phyloP scores from a whole-genome alignment of 2,329 filamentous ascomycete genomes.

The Fusarium sp. region DNA sequence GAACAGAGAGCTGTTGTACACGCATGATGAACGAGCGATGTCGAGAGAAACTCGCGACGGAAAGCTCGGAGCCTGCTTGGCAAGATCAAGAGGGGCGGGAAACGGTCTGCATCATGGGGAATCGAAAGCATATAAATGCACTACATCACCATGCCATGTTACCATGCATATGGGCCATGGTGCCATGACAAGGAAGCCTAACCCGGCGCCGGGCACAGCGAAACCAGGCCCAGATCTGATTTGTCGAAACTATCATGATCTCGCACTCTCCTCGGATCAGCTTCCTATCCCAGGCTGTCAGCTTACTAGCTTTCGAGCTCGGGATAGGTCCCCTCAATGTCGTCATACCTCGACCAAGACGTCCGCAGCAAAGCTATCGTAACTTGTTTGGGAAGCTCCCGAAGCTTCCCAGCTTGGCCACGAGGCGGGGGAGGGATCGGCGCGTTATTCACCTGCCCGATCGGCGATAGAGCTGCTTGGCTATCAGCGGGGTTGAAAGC shows the following conservation, averaged over 20 bases:
- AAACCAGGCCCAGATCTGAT: conserved; percentile 12
- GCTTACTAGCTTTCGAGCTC: conserved; percentile 36
- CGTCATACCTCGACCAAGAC: conserved; percentile 34
- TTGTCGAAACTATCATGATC: conserved; percentile 25
- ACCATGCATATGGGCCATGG: conserved; percentile 32
- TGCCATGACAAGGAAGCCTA: conserved; percentile 28
- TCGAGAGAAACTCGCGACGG: not conserved
- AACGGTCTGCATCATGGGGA: conserved; percentile 11
- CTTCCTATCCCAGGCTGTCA: conserved; percentile 36
- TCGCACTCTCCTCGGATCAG: conserved; percentile 6
- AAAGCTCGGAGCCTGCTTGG: not conserved
- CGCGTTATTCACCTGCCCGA: conserved; percentile 33
- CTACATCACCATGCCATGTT: conserved; percentile 30
- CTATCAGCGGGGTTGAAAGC: conserved; percentile 12
- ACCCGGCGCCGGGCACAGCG: conserved; percentile 2
- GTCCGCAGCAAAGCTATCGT: conserved; percentile 9
- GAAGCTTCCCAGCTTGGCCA: conserved; percentile 17
- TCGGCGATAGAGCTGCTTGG: conserved; percentile 34
- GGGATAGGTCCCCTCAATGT: conserved; percentile 34
- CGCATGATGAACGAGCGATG: conserved; percentile 31
- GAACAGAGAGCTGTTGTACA: conserved; percentile 26
- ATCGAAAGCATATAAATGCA: conserved; percentile 38
- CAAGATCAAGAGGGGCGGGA: not conserved
- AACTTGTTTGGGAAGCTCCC: conserved; percentile 38
- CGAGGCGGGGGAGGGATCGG: conserved; percentile 26